Evolutionary conservation across 2,329 filamentous ascomycete genomes (phyloP).

Genomic region (Penicillium brasilianum): DNA sequence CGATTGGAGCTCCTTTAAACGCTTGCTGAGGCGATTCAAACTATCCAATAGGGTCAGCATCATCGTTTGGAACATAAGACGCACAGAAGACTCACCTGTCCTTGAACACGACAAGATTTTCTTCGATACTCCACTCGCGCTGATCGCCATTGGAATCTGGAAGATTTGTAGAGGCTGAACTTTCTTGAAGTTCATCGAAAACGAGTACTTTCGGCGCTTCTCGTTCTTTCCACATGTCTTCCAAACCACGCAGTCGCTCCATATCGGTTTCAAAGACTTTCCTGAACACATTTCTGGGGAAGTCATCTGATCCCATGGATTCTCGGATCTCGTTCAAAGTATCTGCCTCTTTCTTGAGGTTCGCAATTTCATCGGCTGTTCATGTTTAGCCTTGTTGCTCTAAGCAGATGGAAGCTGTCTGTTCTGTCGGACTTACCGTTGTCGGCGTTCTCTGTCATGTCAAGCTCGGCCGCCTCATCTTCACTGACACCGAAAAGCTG

Average conservation of each 20-base stretch:
- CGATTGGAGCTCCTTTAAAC: slow-evolving; percentile 69
- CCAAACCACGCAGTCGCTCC: slow-evolving; percentile 78
- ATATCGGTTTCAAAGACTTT: slow-evolving; percentile 93
- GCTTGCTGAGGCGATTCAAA: slow-evolving; percentile 74
- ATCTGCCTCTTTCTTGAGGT: slow-evolving; percentile 80
- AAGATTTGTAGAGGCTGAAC: slow-evolving; percentile 57
- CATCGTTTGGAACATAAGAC: not conserved
- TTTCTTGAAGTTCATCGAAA: slow-evolving; percentile 65
- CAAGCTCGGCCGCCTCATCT: slow-evolving; percentile 78
- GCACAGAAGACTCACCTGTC: slow-evolving; percentile 61
- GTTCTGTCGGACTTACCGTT: slow-evolving; percentile 62
- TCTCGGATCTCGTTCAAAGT: slow-evolving; percentile 82
- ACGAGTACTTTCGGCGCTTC: slow-evolving; percentile 74
- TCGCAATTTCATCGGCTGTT: slow-evolving; percentile 77
- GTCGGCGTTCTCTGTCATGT: slow-evolving; percentile 78
- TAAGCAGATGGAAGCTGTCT: not conserved
- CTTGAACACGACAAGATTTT: slow-evolving; percentile 85
- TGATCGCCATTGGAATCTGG: slow-evolving; percentile 71
- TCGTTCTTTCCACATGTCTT: slow-evolving; percentile 94
- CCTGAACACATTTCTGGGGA: slow-evolving; percentile 80
- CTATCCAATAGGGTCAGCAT: slow-evolving; percentile 49
- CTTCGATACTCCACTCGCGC: slow-evolving; percentile 75
- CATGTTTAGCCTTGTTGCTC: not conserved
- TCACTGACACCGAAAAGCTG: slow-evolving; percentile 94
- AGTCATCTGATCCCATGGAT: slow-evolving; percentile 77